Evolutionary conservation across 169 alveolate genomes (phyloP), one percentile per base, ranked within the genome.

Genomic region (Cryptosporidium sp.): DNA sequence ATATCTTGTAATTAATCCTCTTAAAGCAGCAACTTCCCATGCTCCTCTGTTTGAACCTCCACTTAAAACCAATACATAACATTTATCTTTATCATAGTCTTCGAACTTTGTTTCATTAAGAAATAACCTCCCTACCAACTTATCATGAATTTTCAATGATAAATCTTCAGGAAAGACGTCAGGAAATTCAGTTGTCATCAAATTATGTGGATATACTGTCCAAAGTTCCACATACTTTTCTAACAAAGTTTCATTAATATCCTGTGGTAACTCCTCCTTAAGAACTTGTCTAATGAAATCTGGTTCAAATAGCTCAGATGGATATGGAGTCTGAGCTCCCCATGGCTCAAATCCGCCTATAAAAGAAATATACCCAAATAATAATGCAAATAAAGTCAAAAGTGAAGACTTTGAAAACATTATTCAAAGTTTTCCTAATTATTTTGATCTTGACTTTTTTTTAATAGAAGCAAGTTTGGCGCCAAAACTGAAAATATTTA

Each of bases 11-110:
- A 80, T 53, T 0, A 80, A 51, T 16, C 89, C 89, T 45, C 75
- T 80, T 18, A 80, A 35, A 31, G 75, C 89, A 42, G 89, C 89
- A 44, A 65, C 89, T 39, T 80, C 89, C 89, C 89, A 80, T n/a
- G 89, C 89, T 62, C 89, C 89, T 45, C 89, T 80, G 5, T 80
- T 80, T 26, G 89, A 80, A n/a, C 89, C 89, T 39, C 89, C 89
- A 48, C 89, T 80, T 29, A 80, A 29, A 4, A 80, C 89, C 21
- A 80, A 51, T 21, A 60, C 89, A 31, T 80, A 80, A 52, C 89
- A 80, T 26, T 80, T 80, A 9, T 29, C 42, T 21, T 69, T 69
- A 33, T 80, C 89, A 23, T 80, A 62, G 70, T 80, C 89, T 14
- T 62, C 69, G 10, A 80, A 65, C 21, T 44, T 35, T 16, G 51